These are phyloP conservation scores for Kandelia obovata DNA, from an alignment of 345 rosid genomes.

Conservation along the genomic window DNA sequence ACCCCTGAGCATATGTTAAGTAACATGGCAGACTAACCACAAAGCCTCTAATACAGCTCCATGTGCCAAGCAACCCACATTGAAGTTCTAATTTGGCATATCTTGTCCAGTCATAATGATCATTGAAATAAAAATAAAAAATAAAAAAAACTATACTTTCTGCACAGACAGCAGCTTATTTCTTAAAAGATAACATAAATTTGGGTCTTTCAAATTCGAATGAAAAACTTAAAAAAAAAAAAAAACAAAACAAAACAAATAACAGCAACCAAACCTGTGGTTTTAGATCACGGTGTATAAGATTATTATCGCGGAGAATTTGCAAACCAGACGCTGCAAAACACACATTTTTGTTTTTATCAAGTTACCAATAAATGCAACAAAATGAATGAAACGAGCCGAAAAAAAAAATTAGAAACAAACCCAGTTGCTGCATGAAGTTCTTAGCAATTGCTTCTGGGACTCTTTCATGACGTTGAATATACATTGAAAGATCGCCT, in stretches of 20 bases:
- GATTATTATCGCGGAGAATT: slow-evolving; percentile 85
- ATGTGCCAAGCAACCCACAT: not conserved
- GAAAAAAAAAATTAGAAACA: slow-evolving; percentile 7
- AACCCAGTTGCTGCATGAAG: slow-evolving; percentile 92
- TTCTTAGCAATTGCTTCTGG: slow-evolving; percentile 81
- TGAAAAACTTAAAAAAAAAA: not conserved
- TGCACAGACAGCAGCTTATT: too few relatives aligned
- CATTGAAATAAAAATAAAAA: not conserved
- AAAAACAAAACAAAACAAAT: not conserved
- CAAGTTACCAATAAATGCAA: slow-evolving; percentile 16
- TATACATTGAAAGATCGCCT: slow-evolving; percentile 84
- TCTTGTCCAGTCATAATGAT: not conserved
- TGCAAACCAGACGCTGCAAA: slow-evolving; percentile 74
- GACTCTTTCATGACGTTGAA: slow-evolving; percentile 67
- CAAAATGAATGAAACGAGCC: not conserved
- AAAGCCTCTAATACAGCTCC: too few relatives aligned
- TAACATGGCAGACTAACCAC: too few relatives aligned
- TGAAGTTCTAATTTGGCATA: not conserved
- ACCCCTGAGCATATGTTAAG: slow-evolving; percentile 4
- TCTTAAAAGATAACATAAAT: too few relatives aligned
- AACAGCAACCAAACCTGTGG: slow-evolving; percentile 70
- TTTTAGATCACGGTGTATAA: slow-evolving; percentile 92
- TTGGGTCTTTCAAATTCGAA: too few relatives aligned
- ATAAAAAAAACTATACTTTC: too few relatives aligned
- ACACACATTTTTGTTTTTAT: slow-evolving; percentile 3